These are phyloP conservation scores for Lathyrus sativus DNA, from an alignment of 306 rosid species.

Conservation along the genomic window DNA sequence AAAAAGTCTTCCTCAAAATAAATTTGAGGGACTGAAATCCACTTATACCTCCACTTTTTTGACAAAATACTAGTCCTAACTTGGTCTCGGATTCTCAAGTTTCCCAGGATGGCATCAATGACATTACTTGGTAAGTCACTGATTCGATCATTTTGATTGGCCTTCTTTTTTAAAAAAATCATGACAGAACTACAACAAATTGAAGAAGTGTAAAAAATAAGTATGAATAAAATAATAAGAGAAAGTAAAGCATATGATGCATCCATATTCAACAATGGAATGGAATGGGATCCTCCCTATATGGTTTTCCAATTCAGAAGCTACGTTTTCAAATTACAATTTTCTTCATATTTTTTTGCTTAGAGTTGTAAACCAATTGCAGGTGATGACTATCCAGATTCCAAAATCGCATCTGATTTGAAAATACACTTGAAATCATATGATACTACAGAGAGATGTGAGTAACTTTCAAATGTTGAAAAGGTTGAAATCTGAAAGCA, in stretches of 20 bases:
- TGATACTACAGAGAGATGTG: not conserved
- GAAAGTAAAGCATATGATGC: too few relatives aligned
- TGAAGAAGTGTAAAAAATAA: not conserved
- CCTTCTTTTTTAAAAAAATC: not conserved
- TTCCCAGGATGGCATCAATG: constrained; percentile 3
- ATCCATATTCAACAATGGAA: too few relatives aligned
- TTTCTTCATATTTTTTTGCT: too few relatives aligned
- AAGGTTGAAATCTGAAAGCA: too few relatives aligned
- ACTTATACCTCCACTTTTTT: constrained; percentile 35
- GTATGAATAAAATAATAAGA: too few relatives aligned
- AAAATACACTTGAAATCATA: not conserved
- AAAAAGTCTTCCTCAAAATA: not conserved
- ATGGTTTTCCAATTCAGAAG: too few relatives aligned
- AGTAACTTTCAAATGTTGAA: too few relatives aligned
- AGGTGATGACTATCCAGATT: too few relatives aligned
- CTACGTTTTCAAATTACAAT: too few relatives aligned
- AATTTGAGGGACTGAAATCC: constrained; percentile 5
- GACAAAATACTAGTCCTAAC: constrained; percentile 32
- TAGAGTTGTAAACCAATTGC: too few relatives aligned
- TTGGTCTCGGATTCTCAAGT: not conserved
- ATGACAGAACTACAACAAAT: not conserved
- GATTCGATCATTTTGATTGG: constrained; percentile 8
- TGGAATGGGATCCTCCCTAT: too few relatives aligned
- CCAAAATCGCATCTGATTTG: too few relatives aligned
- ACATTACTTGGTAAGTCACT: constrained; percentile 34